Percentiles rank a stretch among this genome's conserved stretches.
Evolutionary conservation across 1,284 basidiomycete genomes (phyloP).

Genomic region (Stereum hirsutum): DNA sequence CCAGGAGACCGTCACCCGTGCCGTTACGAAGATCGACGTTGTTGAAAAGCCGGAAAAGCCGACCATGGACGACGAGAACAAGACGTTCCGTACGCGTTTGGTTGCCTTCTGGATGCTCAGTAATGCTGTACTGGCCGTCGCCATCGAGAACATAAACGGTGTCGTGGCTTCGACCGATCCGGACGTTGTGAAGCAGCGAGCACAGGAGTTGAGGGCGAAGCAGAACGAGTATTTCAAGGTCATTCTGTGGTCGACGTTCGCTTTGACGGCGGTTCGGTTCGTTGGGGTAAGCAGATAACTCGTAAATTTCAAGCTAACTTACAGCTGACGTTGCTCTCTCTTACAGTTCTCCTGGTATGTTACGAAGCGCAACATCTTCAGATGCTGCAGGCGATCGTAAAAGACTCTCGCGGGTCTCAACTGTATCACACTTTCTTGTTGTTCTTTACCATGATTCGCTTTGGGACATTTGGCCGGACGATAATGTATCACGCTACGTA

Average conservation of each 20-base stretch:
- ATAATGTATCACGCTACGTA: no score
- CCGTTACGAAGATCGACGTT: constrained; percentile 73
- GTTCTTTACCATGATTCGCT: no score
- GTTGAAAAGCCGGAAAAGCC: constrained; percentile 73
- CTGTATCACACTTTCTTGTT: no score
- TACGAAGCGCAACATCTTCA: constrained; percentile 77
- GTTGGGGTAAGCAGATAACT: constrained; percentile 52
- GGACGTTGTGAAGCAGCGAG: constrained; percentile 33
- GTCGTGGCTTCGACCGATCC: constrained; percentile 37
- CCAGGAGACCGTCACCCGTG: constrained; percentile 89
- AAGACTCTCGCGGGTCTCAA: no score
- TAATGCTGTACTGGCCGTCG: constrained; percentile 74
- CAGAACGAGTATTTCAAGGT: constrained; percentile 78
- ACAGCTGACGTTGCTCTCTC: no score
- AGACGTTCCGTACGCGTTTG: constrained; percentile 87
- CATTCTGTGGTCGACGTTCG: constrained; percentile 89
- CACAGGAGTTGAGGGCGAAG: constrained; percentile 37
- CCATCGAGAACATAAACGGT: constrained; percentile 82
- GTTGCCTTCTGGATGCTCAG: constrained; percentile 83
- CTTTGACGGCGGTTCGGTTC: constrained; percentile 74
- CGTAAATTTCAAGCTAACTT: no score
- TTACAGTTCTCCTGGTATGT: constrained; percentile 77
- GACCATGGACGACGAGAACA: constrained; percentile 87
- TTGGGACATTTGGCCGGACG: no score
- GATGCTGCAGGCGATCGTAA: constrained; percentile 70